These are phyloP conservation scores for Globisporangium polare DNA, from an alignment of 352 stramenopile species.

Conservation along the genomic window DNA sequence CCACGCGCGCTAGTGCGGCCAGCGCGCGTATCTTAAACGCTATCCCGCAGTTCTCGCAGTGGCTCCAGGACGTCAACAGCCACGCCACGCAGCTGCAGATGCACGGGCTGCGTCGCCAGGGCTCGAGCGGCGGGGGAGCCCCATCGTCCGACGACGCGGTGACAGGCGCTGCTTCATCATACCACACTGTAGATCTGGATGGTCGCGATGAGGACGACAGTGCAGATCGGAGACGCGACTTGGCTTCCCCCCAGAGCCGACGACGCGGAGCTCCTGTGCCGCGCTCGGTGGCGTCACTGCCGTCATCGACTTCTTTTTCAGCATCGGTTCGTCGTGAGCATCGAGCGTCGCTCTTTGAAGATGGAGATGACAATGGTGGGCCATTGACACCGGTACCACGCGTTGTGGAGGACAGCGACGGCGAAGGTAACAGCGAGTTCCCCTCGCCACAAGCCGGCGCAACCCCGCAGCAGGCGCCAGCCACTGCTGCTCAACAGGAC, in stretches of 20 bases:
- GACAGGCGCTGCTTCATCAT: not conserved
- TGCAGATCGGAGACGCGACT: not conserved
- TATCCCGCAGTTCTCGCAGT: constrained; percentile 26
- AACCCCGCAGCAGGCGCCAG: not conserved
- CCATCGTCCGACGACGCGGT: not conserved
- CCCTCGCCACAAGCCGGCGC: not conserved
- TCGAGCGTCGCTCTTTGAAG: constrained; percentile 3
- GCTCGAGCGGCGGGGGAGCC: not conserved
- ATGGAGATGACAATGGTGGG: not conserved
- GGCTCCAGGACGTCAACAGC: constrained; percentile 19
- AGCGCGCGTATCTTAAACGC: constrained; percentile 17
- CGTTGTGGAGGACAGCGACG: not conserved
- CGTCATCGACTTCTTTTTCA: not conserved
- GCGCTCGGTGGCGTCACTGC: not conserved
- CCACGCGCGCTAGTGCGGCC: not conserved
- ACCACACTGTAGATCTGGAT: not conserved
- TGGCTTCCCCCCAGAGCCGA: not conserved
- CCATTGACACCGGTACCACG: not conserved
- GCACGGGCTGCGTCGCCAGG: constrained; percentile 2
- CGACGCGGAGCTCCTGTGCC: not conserved
- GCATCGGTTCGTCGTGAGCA: not conserved
- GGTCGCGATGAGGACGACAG: not conserved
- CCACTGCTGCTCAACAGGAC: constrained; percentile 10
- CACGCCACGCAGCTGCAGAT: constrained; percentile 6
- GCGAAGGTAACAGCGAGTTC: not conserved